Percentiles rank a stretch among this genome's conserved stretches.
Evolutionary conservation across 345 rosid genomes (phyloP).

Genomic region (Tarenaya hassleriana): DNA sequence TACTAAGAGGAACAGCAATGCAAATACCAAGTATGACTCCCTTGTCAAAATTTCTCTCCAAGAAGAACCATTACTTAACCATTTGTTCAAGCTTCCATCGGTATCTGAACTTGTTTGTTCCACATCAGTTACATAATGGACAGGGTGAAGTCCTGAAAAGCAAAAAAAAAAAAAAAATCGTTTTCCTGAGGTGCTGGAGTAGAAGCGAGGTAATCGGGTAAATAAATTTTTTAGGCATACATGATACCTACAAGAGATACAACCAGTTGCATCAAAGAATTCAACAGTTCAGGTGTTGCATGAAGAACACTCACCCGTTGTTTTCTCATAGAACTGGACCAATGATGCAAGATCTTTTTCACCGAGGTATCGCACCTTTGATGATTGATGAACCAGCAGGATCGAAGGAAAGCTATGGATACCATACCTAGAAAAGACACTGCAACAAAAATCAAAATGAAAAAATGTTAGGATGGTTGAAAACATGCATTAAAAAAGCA

Average conservation of each 20-base stretch:
- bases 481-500: neutral
- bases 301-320: constrained; percentile 45
- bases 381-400: constrained; percentile 56
- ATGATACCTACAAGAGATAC: neutral
- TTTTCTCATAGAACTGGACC: constrained; percentile 56
- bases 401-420: constrained; percentile 86
- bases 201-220: neutral
- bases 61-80: constrained; percentile 33
- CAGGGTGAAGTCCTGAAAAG: constrained; percentile 48
- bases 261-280: constrained; percentile 3
- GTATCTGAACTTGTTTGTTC: constrained; percentile 28
- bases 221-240: constrained; percentile 9
- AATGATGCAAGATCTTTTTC: constrained; percentile 57
- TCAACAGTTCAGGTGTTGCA: neutral
- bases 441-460: constrained; percentile 25
- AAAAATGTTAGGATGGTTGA: neutral
- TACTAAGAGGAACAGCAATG: constrained; percentile 48
- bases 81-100: constrained; percentile 24
- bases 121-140: constrained; percentile 37
- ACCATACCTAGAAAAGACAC: constrained; percentile 81
- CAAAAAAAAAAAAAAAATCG: too few relatives aligned
- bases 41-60: constrained; percentile 36
- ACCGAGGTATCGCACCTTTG: constrained; percentile 49
- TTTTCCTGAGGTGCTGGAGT: too few relatives aligned
- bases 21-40: constrained; percentile 55